Evolutionary conservation across 306 rosid genomes (phyloP), one percentile per base, ranked within the genome.

Genomic region (Trifolium dubium): DNA sequence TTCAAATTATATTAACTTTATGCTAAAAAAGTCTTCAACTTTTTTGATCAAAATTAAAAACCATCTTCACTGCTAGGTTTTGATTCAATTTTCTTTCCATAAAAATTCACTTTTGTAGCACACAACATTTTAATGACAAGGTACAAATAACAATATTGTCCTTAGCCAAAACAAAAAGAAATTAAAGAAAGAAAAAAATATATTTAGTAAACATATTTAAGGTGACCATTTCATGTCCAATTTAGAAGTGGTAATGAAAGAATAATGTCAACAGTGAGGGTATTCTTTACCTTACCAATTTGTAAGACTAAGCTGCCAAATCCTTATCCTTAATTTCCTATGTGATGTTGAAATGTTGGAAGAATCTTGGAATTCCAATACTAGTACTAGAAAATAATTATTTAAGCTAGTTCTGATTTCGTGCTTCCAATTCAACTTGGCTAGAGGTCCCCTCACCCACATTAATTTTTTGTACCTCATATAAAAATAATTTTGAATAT

Each of bases 291-390:
- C 59, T 73, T 79, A 31, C 75, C 59, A 19, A 73, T 56, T 49
- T 50, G 61, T 31, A 62, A 29, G 41, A 46, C 55, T 56, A n/a
- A 64, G 12, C 35, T 61, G 23, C 56, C 37, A 72, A 58, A 79
- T 39, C 60, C 79, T 68, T 51, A 74, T 81, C 77, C 74, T 32
- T 5, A 75, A 64, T 35, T 28, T 29, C 62, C 31, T 10, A 18
- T 58, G 23, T 71, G 76, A 83, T 70, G 32, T 53, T 49, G 75
- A 83, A 64, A 69, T 78, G 71, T 69, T 69, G 0, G 44, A 30
- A 32, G 77, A 82, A 46, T 79, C 75, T 79, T 70, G 54, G 50
- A 71, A 41, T 69, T 70, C 78, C 60, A 75, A 67, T 58, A 71
- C 49, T 23, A 54, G 79, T 58, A 71, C 49, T 23, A 54, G 79